These are phyloP conservation scores for Candida loeiensis DNA, from an alignment of 805 yeast genomes.

Conservation along the genomic window DNA sequence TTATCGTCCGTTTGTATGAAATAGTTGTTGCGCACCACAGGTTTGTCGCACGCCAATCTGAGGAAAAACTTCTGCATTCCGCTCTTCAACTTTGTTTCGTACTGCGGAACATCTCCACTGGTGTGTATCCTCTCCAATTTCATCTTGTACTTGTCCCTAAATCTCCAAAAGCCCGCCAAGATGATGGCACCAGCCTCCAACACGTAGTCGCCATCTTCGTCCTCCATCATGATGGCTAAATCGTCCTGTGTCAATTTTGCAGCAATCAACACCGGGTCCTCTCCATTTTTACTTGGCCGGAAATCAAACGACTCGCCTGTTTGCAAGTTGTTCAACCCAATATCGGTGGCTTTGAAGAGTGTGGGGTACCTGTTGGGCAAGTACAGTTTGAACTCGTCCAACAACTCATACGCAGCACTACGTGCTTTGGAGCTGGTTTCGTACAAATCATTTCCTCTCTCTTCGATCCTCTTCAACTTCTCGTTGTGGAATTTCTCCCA, in stretches of 20 bases:
- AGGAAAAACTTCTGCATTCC: conserved; percentile 68
- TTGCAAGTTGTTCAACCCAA: conserved; percentile 47
- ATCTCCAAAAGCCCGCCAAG: conserved; percentile 69
- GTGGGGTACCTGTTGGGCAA: conserved; percentile 58
- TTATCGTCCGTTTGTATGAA: conserved; percentile 62
- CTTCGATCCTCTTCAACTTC: conserved; percentile 48
- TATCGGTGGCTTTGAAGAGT: conserved; percentile 43
- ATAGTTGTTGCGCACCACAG: conserved; percentile 65
- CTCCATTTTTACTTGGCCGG: conserved; percentile 22
- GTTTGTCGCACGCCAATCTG: conserved; percentile 53
- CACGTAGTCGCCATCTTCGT: conserved; percentile 52
- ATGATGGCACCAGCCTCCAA: conserved; percentile 60
- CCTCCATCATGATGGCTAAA: conserved; percentile 63
- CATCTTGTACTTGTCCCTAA: conserved; percentile 54
- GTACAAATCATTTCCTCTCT: conserved; percentile 45
- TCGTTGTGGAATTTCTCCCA: conserved; percentile 54
- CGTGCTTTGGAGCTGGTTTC: conserved; percentile 50
- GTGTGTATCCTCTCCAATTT: conserved; percentile 59
- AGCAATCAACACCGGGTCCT: conserved; percentile 59
- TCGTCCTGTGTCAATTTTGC: conserved; percentile 63
- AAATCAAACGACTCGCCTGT: conserved; percentile 51
- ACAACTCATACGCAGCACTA: conserved; percentile 53
- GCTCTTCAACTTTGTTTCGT: conserved; percentile 50
- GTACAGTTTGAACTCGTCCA: conserved; percentile 50
- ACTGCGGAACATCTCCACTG: conserved; percentile 66